Base-by-base conservation (phyloP, 2,329 filamentous ascomycete genomes). In the Pseudonectria buxi region DNA sequence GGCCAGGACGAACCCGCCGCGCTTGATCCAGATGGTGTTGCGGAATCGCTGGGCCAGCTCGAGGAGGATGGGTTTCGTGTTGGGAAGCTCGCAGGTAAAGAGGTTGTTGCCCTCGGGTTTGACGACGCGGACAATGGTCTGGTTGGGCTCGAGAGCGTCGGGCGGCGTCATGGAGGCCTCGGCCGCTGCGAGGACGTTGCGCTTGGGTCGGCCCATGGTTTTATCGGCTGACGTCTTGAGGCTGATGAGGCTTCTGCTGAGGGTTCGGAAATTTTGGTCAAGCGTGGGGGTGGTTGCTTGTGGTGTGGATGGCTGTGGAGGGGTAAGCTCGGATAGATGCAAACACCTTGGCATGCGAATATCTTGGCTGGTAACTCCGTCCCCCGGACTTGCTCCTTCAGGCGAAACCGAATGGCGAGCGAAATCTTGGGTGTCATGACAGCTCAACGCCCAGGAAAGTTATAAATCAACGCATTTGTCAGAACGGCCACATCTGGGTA, bases 11-110 rank as follows among this genome's bases (percentile, higher is more conserved):
- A 82, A 96, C 1, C 87, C 86, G 22, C 88, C 85, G 13, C 87
- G 80, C 62, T 85, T 89, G 59, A 96, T 84, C 86, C 87, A 96
- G 45, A 96, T 86, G 3, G 86, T 92, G 46, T 86, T 92, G 42
- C 90, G 84, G 58, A 96, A 95, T 27, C 81, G 79, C 16, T 86
- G 69, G 9, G 86, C 83, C 14, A 98, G 76, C 67, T 95, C 88
- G 14, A 88, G 81, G 13, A 94, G 67, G 26, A 90, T 62, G 6
- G 72, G 65, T 51, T 78, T 74, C 39, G 75, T 73, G 49, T 72
- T 71, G 15, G 89, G 79, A 22, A 89, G 67, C 55, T 81, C 72
- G 55, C 90, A 86, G 28, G 76, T 75, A 69, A 94, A 96, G 28
- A 94, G 71, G 60, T 85, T 94, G 66, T 95, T 95, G 47, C 90